Conservation (phyloP, 345 rosid species). For the Pugionium cornutum region DNA sequence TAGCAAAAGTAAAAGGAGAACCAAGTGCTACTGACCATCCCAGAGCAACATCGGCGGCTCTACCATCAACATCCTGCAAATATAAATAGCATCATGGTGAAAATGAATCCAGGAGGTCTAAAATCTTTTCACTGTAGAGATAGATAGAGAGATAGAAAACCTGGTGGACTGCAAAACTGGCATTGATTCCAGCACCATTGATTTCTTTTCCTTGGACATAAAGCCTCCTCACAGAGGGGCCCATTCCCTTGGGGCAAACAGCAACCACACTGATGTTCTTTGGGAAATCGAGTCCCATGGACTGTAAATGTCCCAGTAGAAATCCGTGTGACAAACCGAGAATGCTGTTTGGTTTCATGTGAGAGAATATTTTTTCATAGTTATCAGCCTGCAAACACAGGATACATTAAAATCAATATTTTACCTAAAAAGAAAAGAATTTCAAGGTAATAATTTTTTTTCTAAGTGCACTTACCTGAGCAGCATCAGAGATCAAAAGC, state of each 20-base stretch:
- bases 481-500: conserved; percentile 84
- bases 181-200: conserved; percentile 88
- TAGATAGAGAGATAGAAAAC: conserved; percentile 34
- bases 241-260: conserved; percentile 87
- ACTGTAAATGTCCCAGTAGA: conserved; percentile 78
- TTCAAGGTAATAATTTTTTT: too few species aligned
- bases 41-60: conserved; percentile 79
- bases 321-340: conserved; percentile 94
- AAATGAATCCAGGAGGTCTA: not conserved
- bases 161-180: conserved; percentile 86
- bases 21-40: conserved; percentile 93
- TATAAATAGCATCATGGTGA: not conserved
- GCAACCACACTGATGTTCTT: conserved; percentile 74
- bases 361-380: conserved; percentile 70
- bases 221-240: conserved; percentile 81
- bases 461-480: conserved; percentile 57
- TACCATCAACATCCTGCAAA: conserved; percentile 74
- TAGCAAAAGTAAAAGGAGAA: conserved; percentile 83
- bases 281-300: conserved; percentile 69
- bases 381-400: conserved; percentile 65
- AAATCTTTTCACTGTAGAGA: not conserved
- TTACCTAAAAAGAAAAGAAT: too few species aligned
- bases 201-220: conserved; percentile 85
- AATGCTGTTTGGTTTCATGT: conserved; percentile 89
- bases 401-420: conserved; percentile 4